Evolutionary conservation across 1,284 basidiomycete genomes (phyloP), one percentile per base, ranked within the genome.

Genomic region (Xerocomus minutiporus): DNA sequence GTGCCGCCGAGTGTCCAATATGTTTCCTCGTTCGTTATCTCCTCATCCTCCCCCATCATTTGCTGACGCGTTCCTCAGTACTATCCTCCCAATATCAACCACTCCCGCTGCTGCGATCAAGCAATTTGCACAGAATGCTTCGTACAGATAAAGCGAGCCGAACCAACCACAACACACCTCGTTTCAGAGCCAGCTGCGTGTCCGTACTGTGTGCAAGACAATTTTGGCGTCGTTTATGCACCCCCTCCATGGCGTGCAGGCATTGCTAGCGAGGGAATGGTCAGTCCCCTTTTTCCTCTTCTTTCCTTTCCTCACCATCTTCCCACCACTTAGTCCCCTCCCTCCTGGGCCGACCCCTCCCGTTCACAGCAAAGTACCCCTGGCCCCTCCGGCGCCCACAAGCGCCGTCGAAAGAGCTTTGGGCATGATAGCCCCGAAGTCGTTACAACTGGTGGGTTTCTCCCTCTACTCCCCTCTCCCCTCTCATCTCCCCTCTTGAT

Each of bases 51-150:
- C 56, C 50, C 41, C 38, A 3, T 23, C 44, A 15, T 49, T 39
- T 36, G 56, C 64, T 69, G 50, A 69, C 66, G 59, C 64, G 61
- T 56, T 62, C 51, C 49, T 34, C 62, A 92, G 86, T 94, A 94
- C 71, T 97, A 97, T 67, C 94, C 94, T 32, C 80, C 88, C 28
- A 95, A 96, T 68, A 96, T 98, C 72, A 98, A 99, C 70, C 88
- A 86, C 59, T 97, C 95, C 23, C 83, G 96, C 65, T 99, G 96
- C 72, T 99, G 96, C 70, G 92, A 95, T 75, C 96, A 99, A 65
- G 89, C 92, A 29, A 95, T 99, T 63, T 99, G 96, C 71, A 97
- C 96, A 32, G 96, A 99, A 72, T 99, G 96, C 70, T 99, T 99
- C 67, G 94, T 98, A 15, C 95, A 98, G 74, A 98, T 99, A 75